These are phyloP conservation scores for Fusarium protoensiforme DNA, from an alignment of 2,329 filamentous ascomycete genomes.

Conservation along the genomic window DNA sequence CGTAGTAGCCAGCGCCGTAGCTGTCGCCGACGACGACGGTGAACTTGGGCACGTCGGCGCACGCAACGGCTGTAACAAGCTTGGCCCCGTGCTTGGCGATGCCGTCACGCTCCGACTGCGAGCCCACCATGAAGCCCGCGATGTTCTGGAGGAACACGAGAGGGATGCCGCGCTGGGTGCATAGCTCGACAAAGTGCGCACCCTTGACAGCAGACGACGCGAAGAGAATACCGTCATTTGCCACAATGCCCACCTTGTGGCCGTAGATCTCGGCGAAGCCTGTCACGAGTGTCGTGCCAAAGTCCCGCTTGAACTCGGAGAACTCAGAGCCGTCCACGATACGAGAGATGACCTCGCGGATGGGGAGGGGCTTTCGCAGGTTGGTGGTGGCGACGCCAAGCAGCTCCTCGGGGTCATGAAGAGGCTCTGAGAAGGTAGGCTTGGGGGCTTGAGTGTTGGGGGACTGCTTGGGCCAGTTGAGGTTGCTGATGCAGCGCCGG, in stretches of 20 bases:
- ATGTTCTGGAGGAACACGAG: constrained; percentile 97
- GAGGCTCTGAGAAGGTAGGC: constrained; percentile 73
- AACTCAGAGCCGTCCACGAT: constrained; percentile 93
- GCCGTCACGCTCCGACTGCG: constrained; percentile 89
- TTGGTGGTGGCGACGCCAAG: constrained; percentile 92
- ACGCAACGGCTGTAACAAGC: constrained; percentile 93
- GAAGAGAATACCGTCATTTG: constrained; percentile 96
- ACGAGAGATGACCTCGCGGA: constrained; percentile 90
- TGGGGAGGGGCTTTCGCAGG: constrained; percentile 84
- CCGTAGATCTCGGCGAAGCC: constrained; percentile 93
- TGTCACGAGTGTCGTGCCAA: constrained; percentile 89
- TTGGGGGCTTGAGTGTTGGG: constrained; percentile 52
- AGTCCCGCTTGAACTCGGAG: constrained; percentile 93
- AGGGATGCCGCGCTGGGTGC: constrained; percentile 88
- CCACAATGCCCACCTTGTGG: constrained; percentile 90
- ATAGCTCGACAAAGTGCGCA: constrained; percentile 96
- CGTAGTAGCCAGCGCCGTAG: constrained; percentile 95
- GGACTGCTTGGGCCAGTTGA: constrained; percentile 80
- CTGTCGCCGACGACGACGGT: constrained; percentile 95
- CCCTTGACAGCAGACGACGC: constrained; percentile 90
- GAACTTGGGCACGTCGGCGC: constrained; percentile 94
- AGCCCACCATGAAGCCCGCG: constrained; percentile 97
- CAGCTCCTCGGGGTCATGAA: constrained; percentile 84
- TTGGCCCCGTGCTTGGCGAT: constrained; percentile 99
- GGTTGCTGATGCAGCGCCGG: constrained; percentile 83